These are phyloP conservation scores for Populus tremula DNA, from an alignment of 345 rosid genomes.

Conservation along the genomic window DNA sequence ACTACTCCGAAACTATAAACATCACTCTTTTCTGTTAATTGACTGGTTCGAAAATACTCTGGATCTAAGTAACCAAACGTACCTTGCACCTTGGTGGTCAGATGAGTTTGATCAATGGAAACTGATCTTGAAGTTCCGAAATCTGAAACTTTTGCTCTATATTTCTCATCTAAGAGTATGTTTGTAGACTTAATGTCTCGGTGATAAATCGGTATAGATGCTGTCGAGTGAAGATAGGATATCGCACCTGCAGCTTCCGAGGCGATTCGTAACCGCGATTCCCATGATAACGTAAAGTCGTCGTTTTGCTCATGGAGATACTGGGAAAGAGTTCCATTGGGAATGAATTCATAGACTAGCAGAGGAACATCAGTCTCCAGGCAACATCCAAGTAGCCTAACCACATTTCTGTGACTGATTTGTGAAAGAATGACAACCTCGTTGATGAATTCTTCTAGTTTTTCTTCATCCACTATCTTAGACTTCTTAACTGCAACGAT, in stretches of 20 bases:
- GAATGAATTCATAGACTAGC: too few relatives aligned
- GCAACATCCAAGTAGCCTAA: too few relatives aligned
- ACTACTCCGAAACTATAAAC: constrained; percentile 34
- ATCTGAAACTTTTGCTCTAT: constrained; percentile 23
- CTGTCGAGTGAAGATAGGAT: constrained; percentile 19
- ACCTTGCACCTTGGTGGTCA: constrained; percentile 28
- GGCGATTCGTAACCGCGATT: constrained; percentile 19
- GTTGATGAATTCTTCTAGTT: constrained; percentile 13
- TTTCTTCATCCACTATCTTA: neutral
- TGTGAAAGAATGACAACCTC: neutral
- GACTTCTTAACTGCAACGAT: constrained; percentile 21
- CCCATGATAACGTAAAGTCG: constrained; percentile 7
- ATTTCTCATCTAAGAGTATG: constrained; percentile 24
- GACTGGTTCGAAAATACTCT: constrained; percentile 11
- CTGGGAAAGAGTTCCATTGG: constrained; percentile 7
- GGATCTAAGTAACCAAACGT: constrained; percentile 33
- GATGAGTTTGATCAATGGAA: constrained; percentile 16
- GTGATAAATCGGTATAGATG: constrained; percentile 14
- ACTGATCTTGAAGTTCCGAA: constrained; percentile 24
- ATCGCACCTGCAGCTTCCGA: constrained; percentile 22
- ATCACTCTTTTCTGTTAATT: constrained; percentile 24
- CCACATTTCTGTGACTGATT: too few relatives aligned
- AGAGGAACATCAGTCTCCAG: too few relatives aligned
- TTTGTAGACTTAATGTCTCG: constrained; percentile 21
- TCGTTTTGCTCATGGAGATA: constrained; percentile 11